Conservation (phyloP, 768 basidiomycete genomes). For the Gloeophyllum trabeum region DNA sequence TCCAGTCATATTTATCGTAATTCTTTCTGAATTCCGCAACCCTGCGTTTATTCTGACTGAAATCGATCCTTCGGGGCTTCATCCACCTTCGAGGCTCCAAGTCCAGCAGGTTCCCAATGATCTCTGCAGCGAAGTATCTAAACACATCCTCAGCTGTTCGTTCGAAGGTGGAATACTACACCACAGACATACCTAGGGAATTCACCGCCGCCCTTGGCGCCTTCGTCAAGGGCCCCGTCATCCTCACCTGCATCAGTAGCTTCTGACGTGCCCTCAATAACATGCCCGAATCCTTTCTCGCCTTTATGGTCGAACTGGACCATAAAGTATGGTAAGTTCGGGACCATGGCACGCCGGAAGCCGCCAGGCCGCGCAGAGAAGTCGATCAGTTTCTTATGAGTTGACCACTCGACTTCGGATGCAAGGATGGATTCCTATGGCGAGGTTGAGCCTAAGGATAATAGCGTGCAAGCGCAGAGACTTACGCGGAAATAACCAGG, state of each 20-base stretch:
- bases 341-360: slow-evolving; percentile 90
- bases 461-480: slow-evolving; percentile 1
- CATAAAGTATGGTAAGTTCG: slow-evolving; percentile 98
- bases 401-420: slow-evolving; percentile 96
- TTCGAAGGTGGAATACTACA: background rate
- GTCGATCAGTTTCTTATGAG: slow-evolving; percentile 95
- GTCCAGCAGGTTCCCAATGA: slow-evolving; percentile 85
- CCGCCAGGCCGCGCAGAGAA: slow-evolving; percentile 86
- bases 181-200: slow-evolving; percentile 73
- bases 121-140: slow-evolving; percentile 92
- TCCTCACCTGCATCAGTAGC: slow-evolving; percentile 50
- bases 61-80: slow-evolving; percentile 66
- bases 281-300: slow-evolving; percentile 95
- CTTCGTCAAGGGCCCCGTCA: slow-evolving; percentile 63
- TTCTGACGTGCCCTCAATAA: slow-evolving; percentile 85
- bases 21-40: slow-evolving; percentile 57
- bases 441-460: background rate
- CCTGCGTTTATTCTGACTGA: slow-evolving; percentile 56
- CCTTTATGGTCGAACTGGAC: slow-evolving; percentile 98
- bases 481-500: slow-evolving; percentile 89
- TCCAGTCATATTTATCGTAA: slow-evolving; percentile 80
- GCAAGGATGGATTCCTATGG: slow-evolving; percentile 82
- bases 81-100: slow-evolving; percentile 82
- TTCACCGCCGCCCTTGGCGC: slow-evolving; percentile 83
- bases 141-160: background rate